Percentiles rank a stretch among this genome's conserved stretches.
Evolutionary conservation across 2,329 filamentous ascomycete species (phyloP).

Genomic region (Paecilomyces fulvus): DNA sequence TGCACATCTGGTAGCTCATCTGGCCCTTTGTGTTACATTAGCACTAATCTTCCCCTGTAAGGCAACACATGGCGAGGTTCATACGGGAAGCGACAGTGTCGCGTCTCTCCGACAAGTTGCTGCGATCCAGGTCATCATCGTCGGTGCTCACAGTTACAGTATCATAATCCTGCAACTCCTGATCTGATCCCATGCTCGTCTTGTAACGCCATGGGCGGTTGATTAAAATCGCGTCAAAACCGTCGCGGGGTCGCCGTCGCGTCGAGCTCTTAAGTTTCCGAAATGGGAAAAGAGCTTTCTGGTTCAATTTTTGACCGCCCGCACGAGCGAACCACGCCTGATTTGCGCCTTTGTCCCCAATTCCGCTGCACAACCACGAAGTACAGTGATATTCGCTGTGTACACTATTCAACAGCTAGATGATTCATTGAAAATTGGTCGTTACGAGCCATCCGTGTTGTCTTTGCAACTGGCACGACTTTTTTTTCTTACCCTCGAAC

Average conservation of each 20-base stretch:
- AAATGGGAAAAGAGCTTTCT: conserved; percentile 15
- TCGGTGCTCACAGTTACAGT: conserved; percentile 16
- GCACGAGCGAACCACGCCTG: background rate
- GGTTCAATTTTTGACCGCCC: conserved; percentile 5
- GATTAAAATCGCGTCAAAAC: background rate
- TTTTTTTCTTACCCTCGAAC: background rate
- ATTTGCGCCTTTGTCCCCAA: background rate
- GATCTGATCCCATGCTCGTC: conserved; percentile 14
- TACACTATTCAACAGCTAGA: background rate
- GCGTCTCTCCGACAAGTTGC: conserved; percentile 22
- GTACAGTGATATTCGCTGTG: background rate
- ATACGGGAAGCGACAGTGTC: background rate
- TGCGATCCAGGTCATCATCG: conserved; percentile 39
- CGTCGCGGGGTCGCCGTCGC: conserved; percentile 1
- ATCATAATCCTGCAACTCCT: conserved; percentile 18
- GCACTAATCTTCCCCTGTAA: background rate
- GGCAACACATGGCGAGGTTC: background rate
- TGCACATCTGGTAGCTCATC: background rate
- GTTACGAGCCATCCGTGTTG: background rate
- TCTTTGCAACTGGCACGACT: background rate
- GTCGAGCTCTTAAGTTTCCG: conserved; percentile 7
- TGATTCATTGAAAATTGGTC: background rate
- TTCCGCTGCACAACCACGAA: background rate
- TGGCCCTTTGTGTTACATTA: background rate
- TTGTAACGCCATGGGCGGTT: background rate